Evolutionary conservation across 2,329 filamentous ascomycete species (phyloP).

Genomic region (Cryphonectria japonica): DNA sequence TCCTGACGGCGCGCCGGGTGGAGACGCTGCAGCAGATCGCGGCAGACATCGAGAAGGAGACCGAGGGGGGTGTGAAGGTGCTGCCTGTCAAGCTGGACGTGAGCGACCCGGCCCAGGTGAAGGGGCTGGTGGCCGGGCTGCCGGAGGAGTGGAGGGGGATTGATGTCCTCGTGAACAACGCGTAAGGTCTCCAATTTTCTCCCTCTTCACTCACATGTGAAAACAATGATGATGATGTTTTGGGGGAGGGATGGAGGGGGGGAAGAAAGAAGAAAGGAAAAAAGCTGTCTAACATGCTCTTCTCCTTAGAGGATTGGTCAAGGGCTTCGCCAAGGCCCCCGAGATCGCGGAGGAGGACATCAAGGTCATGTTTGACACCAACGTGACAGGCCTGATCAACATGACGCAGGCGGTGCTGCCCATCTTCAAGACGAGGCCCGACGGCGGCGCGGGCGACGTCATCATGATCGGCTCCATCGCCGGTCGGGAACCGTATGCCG

Average conservation of each 20-base stretch:
- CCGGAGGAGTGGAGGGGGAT: conserved; percentile 84
- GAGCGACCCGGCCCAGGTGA: conserved; percentile 75
- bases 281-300: neutral
- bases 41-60: conserved; percentile 73
- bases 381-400: conserved; percentile 89
- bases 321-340: conserved; percentile 83
- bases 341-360: conserved; percentile 83
- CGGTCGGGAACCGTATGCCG: conserved; percentile 83
- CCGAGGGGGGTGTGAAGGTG: conserved; percentile 80
- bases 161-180: conserved; percentile 93
- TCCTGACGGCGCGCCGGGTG: conserved; percentile 85
- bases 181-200: conserved; percentile 59
- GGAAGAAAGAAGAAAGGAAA: neutral
- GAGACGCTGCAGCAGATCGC: conserved; percentile 79
- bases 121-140: conserved; percentile 70
- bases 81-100: conserved; percentile 85
- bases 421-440: conserved; percentile 75
- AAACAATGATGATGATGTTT: neutral
- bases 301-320: conserved; percentile 74
- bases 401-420: conserved; percentile 92
- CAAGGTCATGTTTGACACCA: conserved; percentile 85
- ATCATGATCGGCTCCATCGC: conserved; percentile 94
- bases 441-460: conserved; percentile 85
- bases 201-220: neutral
- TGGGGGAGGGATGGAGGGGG: neutral